A percentile compares a stretch with the other conserved stretches of the same genome.
phyloP scores from a whole-genome alignment of 2,329 filamentous ascomycete species.

The Pseudogymnoascus sp. region DNA sequence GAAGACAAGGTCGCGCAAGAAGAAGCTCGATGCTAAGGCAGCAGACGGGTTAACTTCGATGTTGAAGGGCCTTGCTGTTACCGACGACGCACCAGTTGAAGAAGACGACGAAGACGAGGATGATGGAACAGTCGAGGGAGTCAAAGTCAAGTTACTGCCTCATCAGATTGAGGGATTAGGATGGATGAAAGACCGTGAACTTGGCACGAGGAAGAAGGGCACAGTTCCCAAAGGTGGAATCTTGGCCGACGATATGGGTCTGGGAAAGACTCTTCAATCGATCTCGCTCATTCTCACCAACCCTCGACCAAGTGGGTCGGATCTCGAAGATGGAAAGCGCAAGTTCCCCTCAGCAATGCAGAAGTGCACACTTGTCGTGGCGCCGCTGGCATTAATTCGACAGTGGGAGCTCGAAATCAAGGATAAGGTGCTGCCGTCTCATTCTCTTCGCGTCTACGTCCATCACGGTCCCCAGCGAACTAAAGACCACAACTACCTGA shows the following conservation, averaged over 20 bases:
- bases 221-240: constrained; percentile 75
- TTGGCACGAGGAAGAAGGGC: constrained; percentile 74
- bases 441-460: constrained; percentile 71
- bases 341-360: constrained; percentile 62
- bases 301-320: constrained; percentile 55
- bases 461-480: constrained; percentile 85
- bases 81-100: constrained; percentile 39
- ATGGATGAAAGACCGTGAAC: constrained; percentile 93
- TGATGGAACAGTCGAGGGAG: constrained; percentile 64
- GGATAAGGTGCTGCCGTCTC: constrained; percentile 63
- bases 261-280: constrained; percentile 93
- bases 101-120: constrained; percentile 43
- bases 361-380: constrained; percentile 82
- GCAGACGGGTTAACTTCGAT: constrained; percentile 26
- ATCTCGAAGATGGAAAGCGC: constrained; percentile 53
- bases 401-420: constrained; percentile 95
- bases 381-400: constrained; percentile 85
- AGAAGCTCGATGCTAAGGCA: constrained; percentile 29
- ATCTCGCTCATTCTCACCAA: constrained; percentile 84
- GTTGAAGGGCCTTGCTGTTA: constrained; percentile 36
- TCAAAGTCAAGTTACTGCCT: constrained; percentile 80
- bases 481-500: constrained; percentile 68
- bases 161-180: constrained; percentile 90
- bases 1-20: constrained; percentile 32
- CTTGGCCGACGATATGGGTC: constrained; percentile 92